These are phyloP conservation scores for Rosa hybrid DNA, from an alignment of 331 rosid species.

Conservation along the genomic window DNA sequence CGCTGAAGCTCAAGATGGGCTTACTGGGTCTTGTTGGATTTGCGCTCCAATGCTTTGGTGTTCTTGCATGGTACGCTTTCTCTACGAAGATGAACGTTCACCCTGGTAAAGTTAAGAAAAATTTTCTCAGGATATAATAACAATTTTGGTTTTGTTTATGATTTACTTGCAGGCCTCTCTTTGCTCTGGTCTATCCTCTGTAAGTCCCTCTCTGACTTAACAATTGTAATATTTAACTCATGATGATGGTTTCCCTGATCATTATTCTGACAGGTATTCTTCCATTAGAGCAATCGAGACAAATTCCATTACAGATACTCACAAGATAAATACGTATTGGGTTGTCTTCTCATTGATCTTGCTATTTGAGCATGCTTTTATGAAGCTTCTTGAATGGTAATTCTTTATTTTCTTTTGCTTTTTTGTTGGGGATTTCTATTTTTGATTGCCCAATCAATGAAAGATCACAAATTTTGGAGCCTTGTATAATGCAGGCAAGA, in stretches of 20 bases:
- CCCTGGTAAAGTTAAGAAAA: too few species aligned
- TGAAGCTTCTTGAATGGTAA: constrained; percentile 47
- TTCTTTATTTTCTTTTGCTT: background rate
- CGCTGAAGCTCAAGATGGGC: too few species aligned
- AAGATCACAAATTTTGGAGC: background rate
- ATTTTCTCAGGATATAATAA: background rate
- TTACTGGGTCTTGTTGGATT: too few species aligned
- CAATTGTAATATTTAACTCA: background rate
- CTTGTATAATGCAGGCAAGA: background rate
- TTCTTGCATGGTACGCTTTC: too few species aligned
- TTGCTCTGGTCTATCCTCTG: constrained; percentile 64
- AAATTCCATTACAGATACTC: constrained; percentile 36
- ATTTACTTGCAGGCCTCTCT: constrained; percentile 50
- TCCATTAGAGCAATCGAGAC: constrained; percentile 56
- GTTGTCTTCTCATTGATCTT: constrained; percentile 48
- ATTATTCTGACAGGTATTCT: constrained; percentile 48
- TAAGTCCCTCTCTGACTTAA: constrained; percentile 31
- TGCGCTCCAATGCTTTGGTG: too few species aligned
- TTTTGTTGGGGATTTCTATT: background rate
- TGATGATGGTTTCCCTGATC: background rate
- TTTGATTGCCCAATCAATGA: background rate
- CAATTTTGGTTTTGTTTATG: background rate
- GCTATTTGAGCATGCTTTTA: constrained; percentile 46
- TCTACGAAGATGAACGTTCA: too few species aligned
- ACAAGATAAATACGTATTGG: constrained; percentile 60